Evolutionary conservation across 148 eudicot species (phyloP).

Genomic region (Nyssa sinensis): DNA sequence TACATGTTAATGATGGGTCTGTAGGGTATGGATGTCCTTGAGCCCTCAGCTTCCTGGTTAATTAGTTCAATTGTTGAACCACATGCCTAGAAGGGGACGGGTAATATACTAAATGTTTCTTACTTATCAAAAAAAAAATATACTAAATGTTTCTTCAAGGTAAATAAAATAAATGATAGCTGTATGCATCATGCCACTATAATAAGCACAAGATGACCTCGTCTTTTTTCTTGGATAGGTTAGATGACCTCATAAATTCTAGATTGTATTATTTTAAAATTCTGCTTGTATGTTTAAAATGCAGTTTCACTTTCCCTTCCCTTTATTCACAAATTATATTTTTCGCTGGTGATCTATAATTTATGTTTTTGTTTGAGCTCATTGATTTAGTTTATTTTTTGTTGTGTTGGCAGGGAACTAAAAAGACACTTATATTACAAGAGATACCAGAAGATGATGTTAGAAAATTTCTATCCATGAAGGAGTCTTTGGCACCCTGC

Average conservation of each 20-base stretch:
- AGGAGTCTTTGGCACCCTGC: constrained; percentile 78
- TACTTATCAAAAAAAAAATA: too few species aligned
- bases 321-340: neutral
- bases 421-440: constrained; percentile 72
- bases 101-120: neutral
- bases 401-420: constrained; percentile 54
- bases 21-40: neutral
- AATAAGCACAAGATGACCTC: neutral
- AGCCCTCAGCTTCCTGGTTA: neutral
- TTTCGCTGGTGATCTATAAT: neutral
- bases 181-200: neutral
- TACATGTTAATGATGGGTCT: too few species aligned
- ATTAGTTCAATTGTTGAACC: neutral
- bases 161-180: neutral
- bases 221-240: too few species aligned
- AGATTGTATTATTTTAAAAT: too few species aligned
- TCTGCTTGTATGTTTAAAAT: too few species aligned
- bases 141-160: neutral
- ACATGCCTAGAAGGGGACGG: neutral
- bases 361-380: too few species aligned
- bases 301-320: too few species aligned
- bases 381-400: neutral
- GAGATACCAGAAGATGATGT: constrained; percentile 83
- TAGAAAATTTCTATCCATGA: constrained; percentile 47
- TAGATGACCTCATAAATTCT: too few species aligned